These are phyloP conservation scores for Urochloa ruziziensis DNA, from an alignment of 176 grass and related monocot genomes.

Conservation along the genomic window DNA sequence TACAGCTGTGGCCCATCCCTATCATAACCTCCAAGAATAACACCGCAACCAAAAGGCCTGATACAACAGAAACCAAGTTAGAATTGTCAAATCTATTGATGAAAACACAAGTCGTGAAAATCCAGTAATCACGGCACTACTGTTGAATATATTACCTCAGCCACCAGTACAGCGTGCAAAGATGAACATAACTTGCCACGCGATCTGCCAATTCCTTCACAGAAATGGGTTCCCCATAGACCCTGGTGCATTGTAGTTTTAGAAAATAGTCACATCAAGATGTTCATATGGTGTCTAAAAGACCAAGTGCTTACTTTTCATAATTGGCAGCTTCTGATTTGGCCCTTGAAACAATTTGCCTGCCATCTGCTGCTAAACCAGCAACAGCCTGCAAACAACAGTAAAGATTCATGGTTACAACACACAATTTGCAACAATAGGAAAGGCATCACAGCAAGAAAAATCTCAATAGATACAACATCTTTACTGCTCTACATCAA, in stretches of 20 bases:
- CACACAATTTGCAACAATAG: not conserved
- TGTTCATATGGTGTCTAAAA: not conserved
- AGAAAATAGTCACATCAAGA: slow-evolving; percentile 24
- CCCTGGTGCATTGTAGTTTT: slow-evolving; percentile 35
- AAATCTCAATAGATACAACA: not conserved
- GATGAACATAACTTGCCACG: slow-evolving; percentile 84
- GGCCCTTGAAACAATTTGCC: slow-evolving; percentile 77
- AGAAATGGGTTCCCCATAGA: slow-evolving; percentile 77
- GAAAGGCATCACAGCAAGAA: not conserved
- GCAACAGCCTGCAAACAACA: slow-evolving; percentile 54
- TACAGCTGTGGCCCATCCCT: slow-evolving; percentile 93
- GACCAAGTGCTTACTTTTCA: slow-evolving; percentile 49
- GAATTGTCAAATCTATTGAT: not conserved
- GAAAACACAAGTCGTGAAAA: not conserved
- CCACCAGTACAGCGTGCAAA: slow-evolving; percentile 94
- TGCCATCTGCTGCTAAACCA: slow-evolving; percentile 82
- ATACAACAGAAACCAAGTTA: slow-evolving; percentile 17
- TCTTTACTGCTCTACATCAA: not conserved
- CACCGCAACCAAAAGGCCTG: slow-evolving; percentile 72
- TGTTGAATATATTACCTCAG: slow-evolving; percentile 47
- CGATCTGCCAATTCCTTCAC: slow-evolving; percentile 88
- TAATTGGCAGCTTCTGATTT: slow-evolving; percentile 80
- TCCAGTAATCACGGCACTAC: slow-evolving; percentile 6
- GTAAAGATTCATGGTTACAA: not conserved
- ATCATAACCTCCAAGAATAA: slow-evolving; percentile 97